Evolutionary conservation across 768 basidiomycete species (phyloP), one percentile per base, ranked within the genome.

Genomic region (Pisolithus orientalis): DNA sequence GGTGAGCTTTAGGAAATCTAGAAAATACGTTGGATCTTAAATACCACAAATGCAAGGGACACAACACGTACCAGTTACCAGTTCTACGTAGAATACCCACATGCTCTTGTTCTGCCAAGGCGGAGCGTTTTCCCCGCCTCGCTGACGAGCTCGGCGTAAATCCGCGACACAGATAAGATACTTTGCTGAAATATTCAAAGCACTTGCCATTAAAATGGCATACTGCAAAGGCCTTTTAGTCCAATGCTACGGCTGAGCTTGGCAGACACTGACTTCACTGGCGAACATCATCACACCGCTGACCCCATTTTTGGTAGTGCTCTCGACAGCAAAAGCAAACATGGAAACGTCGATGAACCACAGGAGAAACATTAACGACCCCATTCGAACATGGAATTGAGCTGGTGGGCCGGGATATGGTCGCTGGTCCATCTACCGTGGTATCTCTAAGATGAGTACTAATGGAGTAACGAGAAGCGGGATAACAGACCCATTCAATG

Each of bases 101-200:
- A 97, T 94, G 73, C 90, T 93, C 76, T 97, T 98, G 63, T 94
- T 87, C 68, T 99, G 94, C 96, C 96, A 98, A 44, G 86, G 82
- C 56, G 93, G 85, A 2, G 89, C 84, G 66, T 87, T 87, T 67
- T 88, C 90, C 29, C 89, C 89, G 37, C 90, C 90, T 52, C 86
- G 71, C 49, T 75, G 73, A 45, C 83, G 80, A 2, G 94, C 92
- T 24, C 91, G 78, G 28, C 90, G 77, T 44, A 93, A 70, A 65
- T 99, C 96, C 55, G 89, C 78, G 14, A 86, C 68, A 40, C 87
- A 90, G 47, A 97, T 79, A 17, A 80, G 58, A 65, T 97, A 97
- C 68, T 95, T 92, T 47, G 85, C 76, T 42, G 86, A 80, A 16
- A 86, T 82, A 55, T 89, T 90, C 60, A 84, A 70, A 13, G 86